A percentile compares a stretch with the other conserved stretches of the same genome.
Conservation (phyloP, 176 grass and related monocot species). For the Paspalum vaginatum region DNA sequence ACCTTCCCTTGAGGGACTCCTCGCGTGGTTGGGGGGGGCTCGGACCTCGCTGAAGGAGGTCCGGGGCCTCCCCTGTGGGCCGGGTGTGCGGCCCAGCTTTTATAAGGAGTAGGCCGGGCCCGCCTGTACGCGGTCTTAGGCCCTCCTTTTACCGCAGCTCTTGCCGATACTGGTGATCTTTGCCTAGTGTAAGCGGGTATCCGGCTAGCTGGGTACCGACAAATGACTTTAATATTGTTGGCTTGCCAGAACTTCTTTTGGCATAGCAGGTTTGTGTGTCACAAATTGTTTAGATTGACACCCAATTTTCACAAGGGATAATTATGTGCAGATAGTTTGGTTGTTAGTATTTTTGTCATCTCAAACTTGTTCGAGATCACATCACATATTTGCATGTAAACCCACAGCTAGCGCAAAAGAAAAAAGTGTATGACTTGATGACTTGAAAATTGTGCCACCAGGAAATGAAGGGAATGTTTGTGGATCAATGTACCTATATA, state of each 20-base stretch:
- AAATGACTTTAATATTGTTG: constrained; percentile 19
- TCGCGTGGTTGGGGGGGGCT: too few relatives aligned
- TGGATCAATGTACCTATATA: not conserved
- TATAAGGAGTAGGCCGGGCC: too few relatives aligned
- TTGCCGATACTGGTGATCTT: too few relatives aligned
- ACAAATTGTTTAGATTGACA: constrained; percentile 7
- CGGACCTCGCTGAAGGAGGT: too few relatives aligned
- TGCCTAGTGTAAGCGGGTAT: too few relatives aligned
- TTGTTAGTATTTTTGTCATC: constrained; percentile 22
- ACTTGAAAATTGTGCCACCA: not conserved
- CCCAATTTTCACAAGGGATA: constrained; percentile 5
- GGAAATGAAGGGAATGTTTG: not conserved
- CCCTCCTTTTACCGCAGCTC: too few relatives aligned
- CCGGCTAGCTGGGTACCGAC: too few relatives aligned
- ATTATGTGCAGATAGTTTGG: not conserved
- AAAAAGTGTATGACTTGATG: not conserved
- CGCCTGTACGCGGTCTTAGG: too few relatives aligned
- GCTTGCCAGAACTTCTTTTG: not conserved
- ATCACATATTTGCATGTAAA: not conserved
- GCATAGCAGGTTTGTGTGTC: constrained; percentile 1
- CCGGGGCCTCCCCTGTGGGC: too few relatives aligned
- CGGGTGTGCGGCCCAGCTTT: too few relatives aligned
- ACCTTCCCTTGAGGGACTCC: too few relatives aligned
- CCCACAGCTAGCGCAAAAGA: too few relatives aligned
- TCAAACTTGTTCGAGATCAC: constrained; percentile 1